A percentile compares a stretch with the other conserved stretches of the same genome.
phyloP scores from a whole-genome alignment of 1,139 yeast species.

The Kazachstania sp. region DNA sequence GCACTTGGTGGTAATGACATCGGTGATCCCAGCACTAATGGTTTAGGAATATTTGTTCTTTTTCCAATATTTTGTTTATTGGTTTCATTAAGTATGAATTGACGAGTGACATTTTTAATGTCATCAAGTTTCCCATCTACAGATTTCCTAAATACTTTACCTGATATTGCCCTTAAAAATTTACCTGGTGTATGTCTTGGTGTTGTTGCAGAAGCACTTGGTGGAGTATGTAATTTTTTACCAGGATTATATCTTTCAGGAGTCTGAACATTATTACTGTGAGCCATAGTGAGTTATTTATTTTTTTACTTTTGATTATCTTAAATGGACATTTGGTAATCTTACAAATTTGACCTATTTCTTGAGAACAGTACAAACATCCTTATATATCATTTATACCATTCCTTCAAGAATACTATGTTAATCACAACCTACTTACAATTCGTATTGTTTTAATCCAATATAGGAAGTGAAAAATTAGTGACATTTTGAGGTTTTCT shows the following conservation, averaged over 20 bases:
- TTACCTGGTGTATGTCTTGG: slow-evolving; percentile 15
- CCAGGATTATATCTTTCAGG: background rate
- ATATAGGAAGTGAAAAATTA: background rate
- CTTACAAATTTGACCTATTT: too few relatives aligned
- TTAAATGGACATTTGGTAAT: too few relatives aligned
- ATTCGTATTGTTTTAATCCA: background rate
- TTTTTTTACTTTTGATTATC: too few relatives aligned
- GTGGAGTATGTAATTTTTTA: slow-evolving; percentile 28
- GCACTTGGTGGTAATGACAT: slow-evolving; percentile 17
- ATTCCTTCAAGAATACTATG: too few relatives aligned
- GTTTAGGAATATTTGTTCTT: slow-evolving; percentile 15
- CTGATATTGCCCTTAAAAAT: slow-evolving; percentile 22
- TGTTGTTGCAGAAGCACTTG: slow-evolving; percentile 20
- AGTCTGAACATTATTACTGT: background rate
- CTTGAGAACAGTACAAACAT: too few relatives aligned
- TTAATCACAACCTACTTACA: too few relatives aligned
- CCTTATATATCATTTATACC: too few relatives aligned
- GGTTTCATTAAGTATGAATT: slow-evolving; percentile 1
- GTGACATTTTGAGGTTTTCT: slow-evolving; percentile 2
- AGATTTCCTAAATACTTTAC: slow-evolving; percentile 18
- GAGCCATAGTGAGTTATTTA: background rate
- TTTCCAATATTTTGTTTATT: background rate
- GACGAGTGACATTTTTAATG: background rate
- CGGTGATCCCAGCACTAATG: slow-evolving; percentile 16
- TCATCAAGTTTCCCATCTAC: slow-evolving; percentile 7